Evolutionary conservation across 129 eudicot species (phyloP), one percentile per base, ranked within the genome.

Genomic region (Pulicaria dysenterica): DNA sequence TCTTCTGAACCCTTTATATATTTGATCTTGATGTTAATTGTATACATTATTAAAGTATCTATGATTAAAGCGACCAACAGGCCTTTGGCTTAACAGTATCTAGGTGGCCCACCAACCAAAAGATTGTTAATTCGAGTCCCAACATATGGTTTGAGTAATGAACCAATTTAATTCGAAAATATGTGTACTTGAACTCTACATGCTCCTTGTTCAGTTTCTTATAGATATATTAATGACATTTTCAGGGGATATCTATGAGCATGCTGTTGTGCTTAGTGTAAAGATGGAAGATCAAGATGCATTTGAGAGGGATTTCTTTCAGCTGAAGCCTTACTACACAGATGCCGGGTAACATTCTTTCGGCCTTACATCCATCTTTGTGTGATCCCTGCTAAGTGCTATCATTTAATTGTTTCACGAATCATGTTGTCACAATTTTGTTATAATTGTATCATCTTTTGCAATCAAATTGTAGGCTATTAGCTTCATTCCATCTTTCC

Each of bases 281-380:
- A 89, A 93, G 80, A 87, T 76, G 79, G 96, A 93, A 76, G 98
- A 93, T 65, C 96, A 89, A 76, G 96, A 87, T 73, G 96, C 96
- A 46, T 93, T 93, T 69, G 98, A 93, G 81, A 93, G 98, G 80
- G 95, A 93, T 56, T 93, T 87, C 86, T 90, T 83, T 83, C 98
- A 93, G 83, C 85, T 93, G 79, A 93, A 93, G 74, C 96, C 96
- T 47, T 93, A 93, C 87, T 93, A 93, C 47, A 93, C 98, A 5
- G 98, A 93, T 89, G 92, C 83, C 15, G 80, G 92, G 98, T 93
- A 87, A 69, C 24, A 7, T 60, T 65, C 31, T 41, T 63, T 73
- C 3, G 3, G 14, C 42, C 15, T 19, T 37, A 51, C 55, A 12
- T 51, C 63, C 17, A 46, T 12, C 3, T 53, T 53, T 51, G 15